phyloP scores from a whole-genome alignment of 129 eudicot genomes.

The Gnaphalium uliginosum region DNA sequence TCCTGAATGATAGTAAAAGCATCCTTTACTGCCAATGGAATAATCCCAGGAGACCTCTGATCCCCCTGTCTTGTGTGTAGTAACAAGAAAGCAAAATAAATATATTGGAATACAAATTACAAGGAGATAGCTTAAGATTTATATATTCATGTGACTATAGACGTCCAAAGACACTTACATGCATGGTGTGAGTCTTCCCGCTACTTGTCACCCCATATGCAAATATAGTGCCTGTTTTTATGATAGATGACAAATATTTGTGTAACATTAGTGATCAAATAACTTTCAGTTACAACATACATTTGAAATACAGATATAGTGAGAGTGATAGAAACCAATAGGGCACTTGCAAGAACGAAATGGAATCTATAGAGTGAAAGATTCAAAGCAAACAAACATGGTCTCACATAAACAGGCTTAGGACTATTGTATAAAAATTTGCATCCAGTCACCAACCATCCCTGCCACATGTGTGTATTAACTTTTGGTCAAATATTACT shows the following conservation, averaged over 20 bases:
- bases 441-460: no score
- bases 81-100: slow-evolving; percentile 14
- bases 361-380: neutral
- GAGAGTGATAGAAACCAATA: neutral
- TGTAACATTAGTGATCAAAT: neutral
- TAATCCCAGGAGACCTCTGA: slow-evolving; percentile 97
- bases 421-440: neutral
- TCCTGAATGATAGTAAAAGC: slow-evolving; percentile 93
- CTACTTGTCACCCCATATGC: slow-evolving; percentile 94
- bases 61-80: slow-evolving; percentile 62
- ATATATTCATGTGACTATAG: neutral
- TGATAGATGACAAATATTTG: slow-evolving; percentile 11
- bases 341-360: neutral
- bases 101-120: neutral
- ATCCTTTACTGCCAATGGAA: slow-evolving; percentile 91
- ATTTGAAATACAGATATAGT: neutral
- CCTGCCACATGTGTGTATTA: neutral
- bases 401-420: slow-evolving; percentile 8
- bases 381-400: slow-evolving; percentile 7
- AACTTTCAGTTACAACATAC: neutral
- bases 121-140: neutral
- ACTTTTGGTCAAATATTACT: neutral
- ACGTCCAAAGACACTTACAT: slow-evolving; percentile 45
- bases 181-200: slow-evolving; percentile 91
- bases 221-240: slow-evolving; percentile 68